Evolutionary conservation across 2,329 filamentous ascomycete species (phyloP), one percentile per base, ranked within the genome.

Genomic region (Xylaria arbuscula): DNA sequence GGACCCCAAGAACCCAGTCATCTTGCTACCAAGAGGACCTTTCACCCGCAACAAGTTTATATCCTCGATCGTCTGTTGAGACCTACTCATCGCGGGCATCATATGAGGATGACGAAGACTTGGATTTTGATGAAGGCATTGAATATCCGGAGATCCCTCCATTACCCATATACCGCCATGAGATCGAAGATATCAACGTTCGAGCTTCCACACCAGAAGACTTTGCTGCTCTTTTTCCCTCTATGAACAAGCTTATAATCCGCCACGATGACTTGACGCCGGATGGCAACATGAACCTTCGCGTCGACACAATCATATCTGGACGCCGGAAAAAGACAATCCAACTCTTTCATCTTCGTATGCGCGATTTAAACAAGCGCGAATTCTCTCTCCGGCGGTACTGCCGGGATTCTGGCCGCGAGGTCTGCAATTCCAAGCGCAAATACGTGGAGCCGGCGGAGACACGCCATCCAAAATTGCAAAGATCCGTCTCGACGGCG

Each of bases 221-320:
- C 73, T 98, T 98, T 78, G 90, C 90, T 32, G 87, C 90, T 62
- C 87, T 97, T 62, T 99, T 98, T 79, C 95, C 96, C 11, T 97
- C 94, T 9, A 87, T 90, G 73, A 89, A 93, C 78, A 88, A 92
- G 64, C 83, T 98, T 61, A 88, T 89, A 42, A 93, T 99, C 76
- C 89, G 92, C 34, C 95, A 98, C 78, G 96, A 98, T 78, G 93
- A 98, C 80, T 89, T 93, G 57, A 96, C 94, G 0, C 82, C 90
- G 3, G 95, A 99, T 78, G 95, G 95, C 42, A 97, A 98, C 84
- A 97, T 98, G 93, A 98, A 98, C 78, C 86, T 99, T 66, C 90
- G 94, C 38, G 86, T 98, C 67, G 94, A 97, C 78, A 95, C 93
- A 6, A 84, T 92, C 70, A 87, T 93, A 54, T 85, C 86, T 32